Conservation (phyloP, 768 basidiomycete species). For the Kwoniella botswanensis region DNA sequence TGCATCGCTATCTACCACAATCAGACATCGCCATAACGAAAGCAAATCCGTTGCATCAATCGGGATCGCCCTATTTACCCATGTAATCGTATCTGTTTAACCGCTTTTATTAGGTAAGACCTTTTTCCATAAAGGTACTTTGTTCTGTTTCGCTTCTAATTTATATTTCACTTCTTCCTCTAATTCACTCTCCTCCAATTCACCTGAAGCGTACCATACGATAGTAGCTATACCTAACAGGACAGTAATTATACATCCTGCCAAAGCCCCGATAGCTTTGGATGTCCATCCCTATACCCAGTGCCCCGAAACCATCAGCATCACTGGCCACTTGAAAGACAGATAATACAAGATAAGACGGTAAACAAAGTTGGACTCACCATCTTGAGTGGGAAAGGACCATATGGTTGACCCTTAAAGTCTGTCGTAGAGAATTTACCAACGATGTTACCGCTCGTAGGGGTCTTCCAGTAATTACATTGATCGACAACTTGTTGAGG, state of each 20-base stretch:
- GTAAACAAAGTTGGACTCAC: conserved; percentile 57
- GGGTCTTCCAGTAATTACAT: conserved; percentile 68
- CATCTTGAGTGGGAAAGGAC: conserved; percentile 73
- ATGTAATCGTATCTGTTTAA: neutral
- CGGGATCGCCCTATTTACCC: neutral
- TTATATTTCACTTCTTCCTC: conserved; percentile 70
- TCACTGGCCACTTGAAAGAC: no score
- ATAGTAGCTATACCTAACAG: conserved; percentile 80
- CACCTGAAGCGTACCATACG: conserved; percentile 84
- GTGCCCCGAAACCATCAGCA: no score
- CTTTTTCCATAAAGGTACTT: conserved; percentile 26
- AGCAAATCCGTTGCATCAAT: neutral
- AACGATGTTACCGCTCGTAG: conserved; percentile 81
- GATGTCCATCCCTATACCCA: conserved; percentile 56
- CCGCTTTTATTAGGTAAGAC: conserved; percentile 20
- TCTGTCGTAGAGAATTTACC: conserved; percentile 72
- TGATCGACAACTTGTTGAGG: conserved; percentile 73
- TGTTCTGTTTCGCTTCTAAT: conserved; percentile 64
- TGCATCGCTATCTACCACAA: neutral
- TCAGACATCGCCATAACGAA: neutral
- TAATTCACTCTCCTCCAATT: conserved; percentile 78
- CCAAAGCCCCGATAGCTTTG: conserved; percentile 57
- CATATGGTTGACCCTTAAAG: conserved; percentile 65
- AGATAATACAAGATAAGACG: no score
- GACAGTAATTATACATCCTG: conserved; percentile 79